These are phyloP conservation scores for Lagenidium sp. DNA, from an alignment of 352 stramenopile species.

Conservation along the genomic window DNA sequence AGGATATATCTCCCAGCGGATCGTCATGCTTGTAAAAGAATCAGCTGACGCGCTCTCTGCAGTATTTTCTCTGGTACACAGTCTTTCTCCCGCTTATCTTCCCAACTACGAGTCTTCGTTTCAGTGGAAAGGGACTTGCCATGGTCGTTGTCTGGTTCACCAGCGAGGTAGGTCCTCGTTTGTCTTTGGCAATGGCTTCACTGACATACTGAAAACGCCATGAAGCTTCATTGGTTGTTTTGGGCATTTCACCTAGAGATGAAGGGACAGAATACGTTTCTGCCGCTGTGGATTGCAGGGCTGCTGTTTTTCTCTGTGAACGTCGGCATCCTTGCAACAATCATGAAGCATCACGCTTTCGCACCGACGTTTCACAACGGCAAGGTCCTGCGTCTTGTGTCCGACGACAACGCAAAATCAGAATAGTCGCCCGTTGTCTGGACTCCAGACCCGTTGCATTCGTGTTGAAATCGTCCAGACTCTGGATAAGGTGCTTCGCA, in stretches of 20 bases:
- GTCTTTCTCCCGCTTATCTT: slow-evolving; percentile 85
- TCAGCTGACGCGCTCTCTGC: slow-evolving; percentile 21
- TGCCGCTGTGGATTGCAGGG: slow-evolving; percentile 78
- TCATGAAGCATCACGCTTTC: slow-evolving; percentile 61
- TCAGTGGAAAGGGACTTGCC: slow-evolving; percentile 52
- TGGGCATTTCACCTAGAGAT: slow-evolving; percentile 89
- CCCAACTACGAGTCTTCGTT: slow-evolving; percentile 43
- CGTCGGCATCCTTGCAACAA: slow-evolving; percentile 56
- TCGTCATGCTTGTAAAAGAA: no score
- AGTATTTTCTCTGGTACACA: slow-evolving; percentile 99
- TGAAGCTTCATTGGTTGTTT: slow-evolving; percentile 87
- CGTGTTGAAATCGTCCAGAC: no score
- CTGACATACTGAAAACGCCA: no score
- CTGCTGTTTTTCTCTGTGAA: slow-evolving; percentile 89
- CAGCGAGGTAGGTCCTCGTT: slow-evolving; percentile 38
- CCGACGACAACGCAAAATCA: background rate
- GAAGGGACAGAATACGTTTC: slow-evolving; percentile 84
- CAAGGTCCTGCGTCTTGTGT: slow-evolving; percentile 26
- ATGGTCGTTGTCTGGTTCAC: slow-evolving; percentile 71
- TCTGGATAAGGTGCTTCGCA: no score
- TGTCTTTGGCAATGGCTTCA: background rate
- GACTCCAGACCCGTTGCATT: no score
- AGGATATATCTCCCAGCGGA: background rate
- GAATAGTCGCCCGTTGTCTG: no score
- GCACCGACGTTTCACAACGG: slow-evolving; percentile 47